Evolutionary conservation across 352 stramenopile genomes (phyloP), one percentile per base, ranked within the genome.

Genomic region (Phytopythium cucurbitacearum): DNA sequence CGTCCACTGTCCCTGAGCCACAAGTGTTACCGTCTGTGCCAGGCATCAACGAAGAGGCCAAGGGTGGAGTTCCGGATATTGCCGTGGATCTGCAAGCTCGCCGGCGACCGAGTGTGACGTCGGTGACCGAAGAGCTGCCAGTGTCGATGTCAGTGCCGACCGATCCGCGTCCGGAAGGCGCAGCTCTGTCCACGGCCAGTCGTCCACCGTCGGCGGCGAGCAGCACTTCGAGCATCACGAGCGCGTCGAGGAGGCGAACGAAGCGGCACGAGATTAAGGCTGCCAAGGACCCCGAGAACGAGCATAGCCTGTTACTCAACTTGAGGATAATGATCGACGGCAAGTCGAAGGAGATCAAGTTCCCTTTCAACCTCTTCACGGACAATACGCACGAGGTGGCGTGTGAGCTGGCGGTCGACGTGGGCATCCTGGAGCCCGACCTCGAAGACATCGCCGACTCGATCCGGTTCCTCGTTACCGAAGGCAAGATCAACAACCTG

Each of bases 301-400:
- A 85, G 28, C 85, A 92, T 69, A 91, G 80, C 39, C 90, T 93
- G 37, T 50, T 91, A 53, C 46, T 98, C 44, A 97, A 93, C 49
- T 69, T 98, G 39, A 89, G 84, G n/a, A 85, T 94, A 56, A 87
- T 83, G 57, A 84, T 94, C 38, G 80, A 94, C 59, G 84, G 89
- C 64, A 94, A 97, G 67, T 97, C 89, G n/a, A 95, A 97, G 67
- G 95, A 97, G 54, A 97, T 98, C 55, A 95, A 98, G 77, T 98
- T 98, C 73, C 85, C 91, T 12, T 98, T 98, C 79, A 94, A 98
- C 65, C 69, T 98, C 44, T 96, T 98, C 21, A 85, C 94, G 35
- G 94, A 98, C 67, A 96, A 91, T 64, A 83, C 91, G 12, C 85
- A 98, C 51, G 87, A 97, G 65, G 89, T 98, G 41, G 92, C 90